phyloP scores from a whole-genome alignment of 345 rosid genomes.

The Sisymbrium altissimum region DNA sequence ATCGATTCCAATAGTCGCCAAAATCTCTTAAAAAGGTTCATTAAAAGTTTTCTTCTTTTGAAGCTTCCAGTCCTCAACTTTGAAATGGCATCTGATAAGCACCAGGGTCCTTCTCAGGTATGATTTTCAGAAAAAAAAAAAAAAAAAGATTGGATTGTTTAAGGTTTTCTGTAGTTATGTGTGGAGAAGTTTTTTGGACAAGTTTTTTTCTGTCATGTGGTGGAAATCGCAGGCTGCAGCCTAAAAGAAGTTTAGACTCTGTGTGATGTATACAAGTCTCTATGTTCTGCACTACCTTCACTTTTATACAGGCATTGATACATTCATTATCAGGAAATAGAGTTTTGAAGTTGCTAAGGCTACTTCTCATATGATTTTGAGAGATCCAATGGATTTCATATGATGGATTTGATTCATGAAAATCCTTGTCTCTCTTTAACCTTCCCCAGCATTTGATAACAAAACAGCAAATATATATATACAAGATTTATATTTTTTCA shows the following conservation, averaged over 20 bases:
- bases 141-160: neutral
- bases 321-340: neutral
- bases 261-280: slow-evolving; percentile 72
- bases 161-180: neutral
- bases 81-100: slow-evolving; percentile 94
- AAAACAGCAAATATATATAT: neutral
- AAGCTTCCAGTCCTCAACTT: slow-evolving; percentile 49
- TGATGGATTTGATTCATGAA: neutral
- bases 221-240: slow-evolving; percentile 54
- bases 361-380: neutral
- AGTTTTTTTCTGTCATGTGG: neutral
- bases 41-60: neutral
- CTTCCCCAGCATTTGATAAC: neutral
- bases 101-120: slow-evolving; percentile 73
- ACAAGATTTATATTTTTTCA: neutral
- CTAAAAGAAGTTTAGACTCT: slow-evolving; percentile 75
- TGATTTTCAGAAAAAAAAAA: neutral
- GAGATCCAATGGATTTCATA: neutral
- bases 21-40: neutral
- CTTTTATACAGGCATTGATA: neutral
- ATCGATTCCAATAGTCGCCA: neutral
- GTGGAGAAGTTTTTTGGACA: neutral
- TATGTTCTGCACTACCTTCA: slow-evolving; percentile 52
- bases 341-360: neutral
- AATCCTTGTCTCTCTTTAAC: neutral